Base-by-base conservation (phyloP, 371 early-diverging fungal genomes). In the Blastocladiella emersonii region DNA sequence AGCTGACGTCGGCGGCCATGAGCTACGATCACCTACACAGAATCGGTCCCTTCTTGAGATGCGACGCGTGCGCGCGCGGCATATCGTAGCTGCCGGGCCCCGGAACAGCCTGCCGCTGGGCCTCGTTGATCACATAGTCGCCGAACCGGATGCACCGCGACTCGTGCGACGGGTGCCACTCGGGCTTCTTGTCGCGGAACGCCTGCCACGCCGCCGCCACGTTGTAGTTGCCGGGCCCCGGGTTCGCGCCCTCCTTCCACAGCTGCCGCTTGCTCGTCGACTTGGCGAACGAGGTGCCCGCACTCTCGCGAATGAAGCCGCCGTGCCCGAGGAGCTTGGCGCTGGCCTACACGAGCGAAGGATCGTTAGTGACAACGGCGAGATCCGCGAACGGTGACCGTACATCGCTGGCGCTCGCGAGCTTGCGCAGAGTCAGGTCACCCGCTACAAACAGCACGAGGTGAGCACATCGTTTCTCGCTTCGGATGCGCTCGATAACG, bases 211-310 rank as follows among this genome's bases (percentile, higher is more conserved):
- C 56, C 12, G 34, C 30, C 13, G 62, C 30, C 17, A 62, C 55
- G 62, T 62, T 57, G 59, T 62, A 62, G n/a, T 35, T 30, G 12
- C 62, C 62, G 3, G 62, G 62, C 0, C 56, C 62, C 17, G 57
- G 57, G 10, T n/a, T 59, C 1, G 8, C n/a, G 17, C 15, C 30
- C 5, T 59, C 60, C 15, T 39, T 27, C 60, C 60, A 59, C 17
- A 59, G 41, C 13, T 36, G 25, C 44, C 60, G 37, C 19, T 30
- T 8, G 15, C 27, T 59, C 4, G 34, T 32, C 45, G 60, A 59
- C 23, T 59, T 59, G 25, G 41, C 39, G 23, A 59, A 59, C 7
- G 25, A 8, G 41, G 60, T 59, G n/a, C 60, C 60, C 0, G 60
- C 60, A 6, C 43, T 59, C 27, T n/a, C 60, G 13, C 60, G 41